Percentiles rank a stretch among this genome's conserved stretches.
These are phyloP conservation scores for Oryza rufipogon DNA, from an alignment of 176 grass and related monocot species.

Conservation along the genomic window DNA sequence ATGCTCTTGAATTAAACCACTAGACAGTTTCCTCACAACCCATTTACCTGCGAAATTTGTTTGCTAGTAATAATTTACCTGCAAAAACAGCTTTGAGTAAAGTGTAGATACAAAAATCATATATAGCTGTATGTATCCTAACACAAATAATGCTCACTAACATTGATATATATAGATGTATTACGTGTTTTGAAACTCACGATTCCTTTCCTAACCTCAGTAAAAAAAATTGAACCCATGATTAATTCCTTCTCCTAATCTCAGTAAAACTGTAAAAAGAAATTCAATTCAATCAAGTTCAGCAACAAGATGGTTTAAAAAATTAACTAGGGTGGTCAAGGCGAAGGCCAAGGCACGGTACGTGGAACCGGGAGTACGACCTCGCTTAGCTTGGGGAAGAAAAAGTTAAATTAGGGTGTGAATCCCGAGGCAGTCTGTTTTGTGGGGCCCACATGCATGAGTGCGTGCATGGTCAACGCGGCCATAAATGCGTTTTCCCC, in stretches of 20 bases:
- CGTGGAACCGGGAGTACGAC: background rate
- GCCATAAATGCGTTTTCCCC: background rate
- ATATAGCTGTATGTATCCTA: background rate
- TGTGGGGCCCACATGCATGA: background rate
- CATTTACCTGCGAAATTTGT: background rate
- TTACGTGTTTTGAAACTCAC: background rate
- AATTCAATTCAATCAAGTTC: background rate
- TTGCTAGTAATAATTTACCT: background rate
- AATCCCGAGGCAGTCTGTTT: slow-evolving; percentile 31
- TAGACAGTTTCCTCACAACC: too few relatives aligned
- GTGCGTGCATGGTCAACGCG: slow-evolving; percentile 20
- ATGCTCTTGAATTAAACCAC: too few relatives aligned
- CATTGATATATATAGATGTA: too few relatives aligned
- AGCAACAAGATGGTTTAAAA: background rate
- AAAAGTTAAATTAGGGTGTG: background rate
- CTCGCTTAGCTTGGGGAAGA: background rate
- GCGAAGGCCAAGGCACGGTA: background rate
- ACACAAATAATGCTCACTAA: too few relatives aligned
- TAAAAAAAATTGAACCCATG: background rate
- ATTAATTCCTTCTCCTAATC: too few relatives aligned
- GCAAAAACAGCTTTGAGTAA: background rate
- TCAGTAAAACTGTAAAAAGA: background rate
- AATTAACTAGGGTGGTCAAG: background rate
- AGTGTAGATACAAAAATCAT: background rate
- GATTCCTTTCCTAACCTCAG: background rate